A percentile compares a stretch with the other conserved stretches of the same genome.
Conservation (phyloP, 164 flowering plant species). For the Magnolia changhungtana region DNA sequence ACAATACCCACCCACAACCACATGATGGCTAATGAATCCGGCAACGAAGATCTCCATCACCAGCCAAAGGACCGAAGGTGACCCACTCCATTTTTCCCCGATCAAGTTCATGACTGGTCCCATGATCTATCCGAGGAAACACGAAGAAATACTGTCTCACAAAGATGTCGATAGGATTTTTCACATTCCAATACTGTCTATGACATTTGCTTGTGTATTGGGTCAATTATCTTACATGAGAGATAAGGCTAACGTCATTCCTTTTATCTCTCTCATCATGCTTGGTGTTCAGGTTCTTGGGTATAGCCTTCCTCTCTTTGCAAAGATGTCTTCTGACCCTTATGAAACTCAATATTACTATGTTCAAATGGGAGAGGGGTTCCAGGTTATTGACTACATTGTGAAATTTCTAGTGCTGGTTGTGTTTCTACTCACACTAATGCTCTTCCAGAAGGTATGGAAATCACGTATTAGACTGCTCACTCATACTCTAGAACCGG, state of each 20-base stretch:
- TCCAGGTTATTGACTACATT: slow-evolving; percentile 44
- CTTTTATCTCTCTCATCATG: slow-evolving; percentile 77
- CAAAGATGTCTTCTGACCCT: slow-evolving; percentile 35
- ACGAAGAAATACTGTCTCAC: slow-evolving; percentile 71
- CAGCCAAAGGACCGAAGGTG: slow-evolving; percentile 70
- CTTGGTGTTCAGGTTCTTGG: slow-evolving; percentile 84
- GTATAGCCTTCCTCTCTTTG: slow-evolving; percentile 65
- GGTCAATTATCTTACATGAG: slow-evolving; percentile 64
- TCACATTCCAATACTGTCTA: slow-evolving; percentile 58
- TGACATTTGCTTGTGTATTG: slow-evolving; percentile 53
- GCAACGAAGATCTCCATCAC: slow-evolving; percentile 61
- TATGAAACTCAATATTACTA: slow-evolving; percentile 37
- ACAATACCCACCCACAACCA: slow-evolving; percentile 73
- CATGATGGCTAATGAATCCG: slow-evolving; percentile 70
- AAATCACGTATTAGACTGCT: slow-evolving; percentile 65
- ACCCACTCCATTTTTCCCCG: slow-evolving; percentile 60
- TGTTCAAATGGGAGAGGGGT: slow-evolving; percentile 46
- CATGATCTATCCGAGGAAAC: slow-evolving; percentile 59
- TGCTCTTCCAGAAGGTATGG: slow-evolving; percentile 80
- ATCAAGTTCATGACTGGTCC: slow-evolving; percentile 61
- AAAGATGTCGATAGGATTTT: slow-evolving; percentile 71
- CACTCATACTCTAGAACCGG: slow-evolving; percentile 46
- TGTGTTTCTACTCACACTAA: slow-evolving; percentile 56
- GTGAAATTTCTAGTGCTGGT: slow-evolving; percentile 70
- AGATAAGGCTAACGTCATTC: slow-evolving; percentile 46